A percentile compares a stretch with the other conserved stretches of the same genome.
phyloP scores from a whole-genome alignment of 306 rosid species.

The Cyclanthera cordifolia region DNA sequence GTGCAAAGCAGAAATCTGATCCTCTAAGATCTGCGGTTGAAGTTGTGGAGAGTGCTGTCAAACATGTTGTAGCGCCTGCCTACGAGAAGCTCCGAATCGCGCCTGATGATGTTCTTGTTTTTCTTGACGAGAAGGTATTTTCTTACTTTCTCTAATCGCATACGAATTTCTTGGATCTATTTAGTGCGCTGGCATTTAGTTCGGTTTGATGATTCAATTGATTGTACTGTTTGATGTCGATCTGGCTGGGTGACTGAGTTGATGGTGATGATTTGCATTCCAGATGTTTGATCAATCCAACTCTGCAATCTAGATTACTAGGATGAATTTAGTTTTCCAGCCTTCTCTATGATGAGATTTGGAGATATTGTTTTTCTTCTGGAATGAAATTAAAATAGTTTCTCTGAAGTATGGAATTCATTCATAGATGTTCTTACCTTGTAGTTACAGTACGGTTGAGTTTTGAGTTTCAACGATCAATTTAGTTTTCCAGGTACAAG shows the following conservation, averaged over 20 bases:
- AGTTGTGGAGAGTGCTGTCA: constrained; percentile 45
- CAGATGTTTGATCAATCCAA: not conserved
- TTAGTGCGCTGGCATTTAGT: not conserved
- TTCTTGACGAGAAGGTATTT: constrained; percentile 54
- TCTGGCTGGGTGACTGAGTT: not conserved
- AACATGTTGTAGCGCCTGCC: constrained; percentile 49
- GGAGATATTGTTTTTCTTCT: not conserved
- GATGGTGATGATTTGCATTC: not conserved
- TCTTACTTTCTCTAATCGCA: not conserved
- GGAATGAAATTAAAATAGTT: not conserved
- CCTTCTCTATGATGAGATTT: not conserved
- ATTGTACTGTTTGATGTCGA: not conserved
- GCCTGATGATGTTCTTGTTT: constrained; percentile 49
- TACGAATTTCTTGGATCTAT: not conserved
- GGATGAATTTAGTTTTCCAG: not conserved
- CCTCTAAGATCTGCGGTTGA: constrained; percentile 52
- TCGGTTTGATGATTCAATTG: not conserved
- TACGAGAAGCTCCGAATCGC: constrained; percentile 36
- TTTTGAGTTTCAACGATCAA: not conserved
- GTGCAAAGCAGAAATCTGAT: constrained; percentile 57
- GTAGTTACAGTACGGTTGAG: not conserved
- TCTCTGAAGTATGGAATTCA: not conserved
- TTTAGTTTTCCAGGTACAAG: not conserved
- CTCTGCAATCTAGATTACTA: not conserved
- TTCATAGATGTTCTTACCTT: not conserved